Percentiles rank a stretch among this genome's conserved stretches.
phyloP scores from a whole-genome alignment of 768 basidiomycete genomes.

The Rhodotorula babjevae region DNA sequence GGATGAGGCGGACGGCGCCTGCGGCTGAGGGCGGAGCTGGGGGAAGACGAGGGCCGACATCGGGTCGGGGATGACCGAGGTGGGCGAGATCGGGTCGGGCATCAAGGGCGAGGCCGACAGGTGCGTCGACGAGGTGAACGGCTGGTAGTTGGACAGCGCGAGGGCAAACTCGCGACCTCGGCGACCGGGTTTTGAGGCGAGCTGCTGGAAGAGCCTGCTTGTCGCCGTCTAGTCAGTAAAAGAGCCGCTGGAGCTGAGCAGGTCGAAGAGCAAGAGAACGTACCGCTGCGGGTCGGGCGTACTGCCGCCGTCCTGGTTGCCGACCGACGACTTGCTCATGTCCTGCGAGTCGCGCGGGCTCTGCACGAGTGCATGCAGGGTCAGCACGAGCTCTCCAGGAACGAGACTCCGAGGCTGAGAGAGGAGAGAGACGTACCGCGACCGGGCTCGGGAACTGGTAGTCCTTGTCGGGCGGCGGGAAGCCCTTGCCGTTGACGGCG shows the following conservation, averaged over 20 bases:
- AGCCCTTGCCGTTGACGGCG: neutral
- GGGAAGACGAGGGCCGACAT: slow-evolving; percentile 1
- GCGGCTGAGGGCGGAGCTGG: neutral
- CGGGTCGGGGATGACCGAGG: slow-evolving; percentile 20
- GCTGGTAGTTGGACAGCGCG: slow-evolving; percentile 17
- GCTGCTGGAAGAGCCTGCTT: slow-evolving; percentile 8
- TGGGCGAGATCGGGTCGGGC: slow-evolving; percentile 27
- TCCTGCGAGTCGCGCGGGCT: neutral
- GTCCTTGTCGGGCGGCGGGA: slow-evolving; percentile 25
- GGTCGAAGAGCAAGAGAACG: neutral
- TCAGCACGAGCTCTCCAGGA: neutral
- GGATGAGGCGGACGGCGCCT: neutral
- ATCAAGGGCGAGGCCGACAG: slow-evolving; percentile 5
- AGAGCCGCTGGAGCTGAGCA: neutral
- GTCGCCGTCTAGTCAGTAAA: too few relatives aligned
- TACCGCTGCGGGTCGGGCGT: neutral
- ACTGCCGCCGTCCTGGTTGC: too few relatives aligned
- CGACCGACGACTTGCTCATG: neutral
- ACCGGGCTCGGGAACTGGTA: slow-evolving; percentile 31
- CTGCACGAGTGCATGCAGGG: neutral
- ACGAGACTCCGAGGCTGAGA: neutral
- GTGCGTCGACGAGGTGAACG: neutral
- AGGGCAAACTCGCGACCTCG: slow-evolving; percentile 16
- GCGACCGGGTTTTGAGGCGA: neutral
- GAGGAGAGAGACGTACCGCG: neutral